Percentiles rank a stretch among this genome's conserved stretches.
These are phyloP conservation scores for Albatrellus ellisii DNA, from an alignment of 768 basidiomycete species.

Conservation along the genomic window DNA sequence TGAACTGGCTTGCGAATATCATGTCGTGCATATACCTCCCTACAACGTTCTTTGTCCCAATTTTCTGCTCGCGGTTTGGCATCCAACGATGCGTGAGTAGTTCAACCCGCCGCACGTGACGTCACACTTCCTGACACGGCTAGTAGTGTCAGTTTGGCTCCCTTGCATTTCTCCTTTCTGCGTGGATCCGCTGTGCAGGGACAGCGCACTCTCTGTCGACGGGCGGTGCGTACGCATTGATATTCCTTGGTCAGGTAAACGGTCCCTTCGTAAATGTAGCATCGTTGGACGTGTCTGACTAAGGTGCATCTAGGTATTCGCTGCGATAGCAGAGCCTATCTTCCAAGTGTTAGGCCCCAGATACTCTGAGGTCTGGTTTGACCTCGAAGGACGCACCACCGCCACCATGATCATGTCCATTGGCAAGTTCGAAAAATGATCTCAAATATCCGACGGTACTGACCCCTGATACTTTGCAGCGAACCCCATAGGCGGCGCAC, in stretches of 20 bases:
- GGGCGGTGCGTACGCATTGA: constrained; percentile 42
- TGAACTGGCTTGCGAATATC: constrained; percentile 75
- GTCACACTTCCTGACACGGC: not conserved
- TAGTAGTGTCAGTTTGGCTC: constrained; percentile 50
- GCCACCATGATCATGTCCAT: constrained; percentile 52
- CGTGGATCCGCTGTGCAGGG: constrained; percentile 70
- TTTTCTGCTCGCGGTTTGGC: constrained; percentile 45
- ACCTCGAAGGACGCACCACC: constrained; percentile 60
- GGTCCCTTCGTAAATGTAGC: not conserved
- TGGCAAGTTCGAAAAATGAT: constrained; percentile 14
- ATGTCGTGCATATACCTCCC: constrained; percentile 53
- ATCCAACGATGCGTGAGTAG: constrained; percentile 45
- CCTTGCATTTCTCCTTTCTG: constrained; percentile 40
- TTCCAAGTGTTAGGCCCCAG: constrained; percentile 71
- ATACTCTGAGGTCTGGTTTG: constrained; percentile 80
- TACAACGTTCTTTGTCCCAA: constrained; percentile 45
- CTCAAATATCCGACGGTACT: not conserved
- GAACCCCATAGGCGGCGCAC: constrained; percentile 63
- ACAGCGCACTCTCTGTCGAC: constrained; percentile 41
- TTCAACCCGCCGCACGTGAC: not conserved
- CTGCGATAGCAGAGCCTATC: constrained; percentile 52
- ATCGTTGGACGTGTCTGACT: not conserved
- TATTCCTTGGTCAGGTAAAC: constrained; percentile 58
- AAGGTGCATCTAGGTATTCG: constrained; percentile 33
- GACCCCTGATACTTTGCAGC: constrained; percentile 25